Percentiles rank a stretch among this genome's conserved stretches.
These are phyloP conservation scores for Ceratobasidium sp. DNA, from an alignment of 1,284 basidiomycete species.

Conservation along the genomic window DNA sequence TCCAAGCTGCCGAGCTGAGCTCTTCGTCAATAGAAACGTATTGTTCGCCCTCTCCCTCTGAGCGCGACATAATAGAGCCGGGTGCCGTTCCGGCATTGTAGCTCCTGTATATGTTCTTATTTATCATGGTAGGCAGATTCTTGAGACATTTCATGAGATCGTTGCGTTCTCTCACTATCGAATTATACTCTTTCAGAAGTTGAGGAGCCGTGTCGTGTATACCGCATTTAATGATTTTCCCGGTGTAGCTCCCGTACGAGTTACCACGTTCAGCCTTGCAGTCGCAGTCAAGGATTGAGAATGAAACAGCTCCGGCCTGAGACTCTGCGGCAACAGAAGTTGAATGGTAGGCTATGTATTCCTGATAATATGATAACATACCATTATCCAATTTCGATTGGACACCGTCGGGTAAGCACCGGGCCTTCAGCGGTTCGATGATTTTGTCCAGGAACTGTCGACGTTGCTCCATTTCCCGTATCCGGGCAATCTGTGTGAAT, in stretches of 20 bases:
- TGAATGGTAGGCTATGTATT: too few species aligned
- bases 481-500: constrained; percentile 3
- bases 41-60: background rate
- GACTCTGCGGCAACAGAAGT: too few species aligned
- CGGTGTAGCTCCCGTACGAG: background rate
- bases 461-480: constrained; percentile 26
- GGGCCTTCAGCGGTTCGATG: background rate
- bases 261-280: background rate
- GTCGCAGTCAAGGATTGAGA: constrained; percentile 6
- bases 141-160: background rate
- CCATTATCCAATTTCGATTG: background rate
- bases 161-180: constrained; percentile 3
- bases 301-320: background rate
- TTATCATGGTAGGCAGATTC: background rate
- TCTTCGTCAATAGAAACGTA: background rate
- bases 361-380: background rate
- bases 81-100: background rate
- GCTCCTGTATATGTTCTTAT: too few species aligned
- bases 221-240: background rate
- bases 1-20: background rate
- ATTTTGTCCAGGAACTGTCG: background rate
- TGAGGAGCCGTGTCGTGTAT: constrained; percentile 9
- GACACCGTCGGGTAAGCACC: background rate
- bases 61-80: background rate
- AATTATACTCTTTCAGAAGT: background rate